These are phyloP conservation scores for Moniliella sp. DNA, from an alignment of 1,284 basidiomycete genomes.

Conservation along the genomic window DNA sequence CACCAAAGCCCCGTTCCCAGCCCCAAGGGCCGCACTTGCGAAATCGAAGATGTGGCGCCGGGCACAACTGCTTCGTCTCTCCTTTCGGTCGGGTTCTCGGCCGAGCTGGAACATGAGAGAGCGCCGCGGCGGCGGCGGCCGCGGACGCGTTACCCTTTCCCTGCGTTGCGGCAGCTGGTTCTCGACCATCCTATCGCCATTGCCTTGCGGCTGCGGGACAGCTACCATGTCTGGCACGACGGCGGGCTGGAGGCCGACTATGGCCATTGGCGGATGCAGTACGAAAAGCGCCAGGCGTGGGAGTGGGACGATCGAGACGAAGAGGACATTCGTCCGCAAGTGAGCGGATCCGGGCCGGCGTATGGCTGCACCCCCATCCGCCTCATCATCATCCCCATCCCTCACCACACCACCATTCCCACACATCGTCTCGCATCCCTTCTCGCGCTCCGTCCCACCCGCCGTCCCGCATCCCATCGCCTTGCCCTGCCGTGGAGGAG, in stretches of 20 bases:
- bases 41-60: background rate
- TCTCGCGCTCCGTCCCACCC: background rate
- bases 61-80: background rate
- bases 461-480: too few species aligned
- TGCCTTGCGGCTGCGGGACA: conserved; percentile 54
- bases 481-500: too few species aligned
- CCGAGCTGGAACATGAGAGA: too few species aligned
- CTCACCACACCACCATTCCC: background rate
- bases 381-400: background rate
- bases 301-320: conserved; percentile 2
- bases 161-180: conserved; percentile 37
- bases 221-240: conserved; percentile 55
- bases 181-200: conserved; percentile 44
- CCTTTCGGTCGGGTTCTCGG: too few species aligned
- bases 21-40: background rate
- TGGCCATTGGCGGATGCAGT: conserved; percentile 42
- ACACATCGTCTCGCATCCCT: too few species aligned
- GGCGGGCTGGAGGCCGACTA: conserved; percentile 50
- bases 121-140: too few species aligned
- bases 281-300: conserved; percentile 25
- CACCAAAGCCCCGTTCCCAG: too few species aligned
- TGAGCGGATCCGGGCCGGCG: background rate
- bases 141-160: too few species aligned
- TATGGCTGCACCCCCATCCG: conserved; percentile 1
- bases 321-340: conserved; percentile 1